Evolutionary conservation across 768 basidiomycete genomes (phyloP).

Genomic region (Asterophora lycoperdoides): DNA sequence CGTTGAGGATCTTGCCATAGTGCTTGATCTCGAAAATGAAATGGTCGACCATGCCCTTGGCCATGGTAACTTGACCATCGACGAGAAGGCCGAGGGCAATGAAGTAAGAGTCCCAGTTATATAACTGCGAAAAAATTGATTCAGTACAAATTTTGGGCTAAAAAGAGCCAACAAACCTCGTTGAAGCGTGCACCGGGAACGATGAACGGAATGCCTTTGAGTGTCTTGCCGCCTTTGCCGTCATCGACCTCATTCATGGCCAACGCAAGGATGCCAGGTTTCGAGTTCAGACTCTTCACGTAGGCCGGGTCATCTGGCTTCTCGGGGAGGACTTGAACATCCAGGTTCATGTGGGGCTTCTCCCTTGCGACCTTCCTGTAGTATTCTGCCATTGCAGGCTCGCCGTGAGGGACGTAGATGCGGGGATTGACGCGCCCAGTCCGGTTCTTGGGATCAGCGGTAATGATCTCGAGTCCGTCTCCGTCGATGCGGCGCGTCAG

Average conservation of each 20-base stretch:
- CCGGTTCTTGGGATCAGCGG: slow-evolving; percentile 97
- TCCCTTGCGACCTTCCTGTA: slow-evolving; percentile 86
- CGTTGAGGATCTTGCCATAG: slow-evolving; percentile 95
- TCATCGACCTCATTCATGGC: slow-evolving; percentile 93
- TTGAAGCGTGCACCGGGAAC: slow-evolving; percentile 96
- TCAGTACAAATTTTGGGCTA: slow-evolving; percentile 5
- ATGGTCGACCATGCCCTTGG: slow-evolving; percentile 97
- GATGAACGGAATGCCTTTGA: slow-evolving; percentile 95
- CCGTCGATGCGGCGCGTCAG: slow-evolving; percentile 96
- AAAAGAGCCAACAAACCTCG: slow-evolving; percentile 51
- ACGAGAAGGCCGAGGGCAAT: slow-evolving; percentile 91
- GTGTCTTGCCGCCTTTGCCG: slow-evolving; percentile 67
- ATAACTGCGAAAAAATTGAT: slow-evolving; percentile 48
- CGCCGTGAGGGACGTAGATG: slow-evolving; percentile 92
- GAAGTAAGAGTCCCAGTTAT: slow-evolving; percentile 97
- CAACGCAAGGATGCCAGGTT: slow-evolving; percentile 90
- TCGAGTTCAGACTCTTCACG: slow-evolving; percentile 90
- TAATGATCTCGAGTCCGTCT: slow-evolving; percentile 95
- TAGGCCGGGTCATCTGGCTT: slow-evolving; percentile 84
- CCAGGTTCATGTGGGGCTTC: slow-evolving; percentile 91
- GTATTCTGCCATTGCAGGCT: slow-evolving; percentile 93
- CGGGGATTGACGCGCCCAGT: slow-evolving; percentile 85
- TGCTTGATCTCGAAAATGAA: slow-evolving; percentile 99
- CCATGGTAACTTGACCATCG: slow-evolving; percentile 91
- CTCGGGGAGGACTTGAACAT: slow-evolving; percentile 85